Base-by-base conservation (phyloP, 345 rosid species). In the Heritiera fomes region DNA sequence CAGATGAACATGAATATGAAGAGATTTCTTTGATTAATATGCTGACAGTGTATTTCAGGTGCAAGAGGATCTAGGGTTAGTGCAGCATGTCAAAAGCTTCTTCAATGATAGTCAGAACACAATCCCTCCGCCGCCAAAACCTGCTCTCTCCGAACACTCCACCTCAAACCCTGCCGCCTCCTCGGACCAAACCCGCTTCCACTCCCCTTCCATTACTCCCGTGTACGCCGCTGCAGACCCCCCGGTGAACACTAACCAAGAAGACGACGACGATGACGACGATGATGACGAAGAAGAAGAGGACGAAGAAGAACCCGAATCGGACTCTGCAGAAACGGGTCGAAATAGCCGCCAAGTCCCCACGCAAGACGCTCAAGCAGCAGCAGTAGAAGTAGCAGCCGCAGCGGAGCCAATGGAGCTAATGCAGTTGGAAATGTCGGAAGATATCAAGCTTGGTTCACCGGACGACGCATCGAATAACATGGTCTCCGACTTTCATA, bases 141-240 rank as follows among this genome's bases (percentile, higher is more conserved):
- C 94, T n/a, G 92, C 92, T 67, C 89, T 92, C 55, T 92, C 96
- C 45, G 96, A 84, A 79, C 94, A 92, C 86, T 92, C 96, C 32
- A 90, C 94, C 20, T 92, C 92, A 28, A 87, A 87, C 79, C 96
- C 93, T 2, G 80, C 87, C 67, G 75, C 87, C 56, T 91, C 96
- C 2, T 90, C 89, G 0, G 89, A 73, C 77, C 87, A 85, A 77
- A 78, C 79, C 5, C 88, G 75, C 13, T 68, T 68, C 75, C 75
- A 56, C 58, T 77, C 75, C 28, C 67, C 58, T 41, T 8, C 53
- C 15, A 18, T 67, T 67, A 67, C 75, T 59, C 43, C 89, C 78
- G 53, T 71, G 43, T 81, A 80, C 61, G 77, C 83, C 7, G 80
- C 74, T 3, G 75, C 79, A 0, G 81, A 82, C 50, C 83, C 88